A percentile compares a stretch with the other conserved stretches of the same genome.
Conservation (phyloP, 2,329 filamentous ascomycete genomes). For the Colletotrichum sansevieriae region DNA sequence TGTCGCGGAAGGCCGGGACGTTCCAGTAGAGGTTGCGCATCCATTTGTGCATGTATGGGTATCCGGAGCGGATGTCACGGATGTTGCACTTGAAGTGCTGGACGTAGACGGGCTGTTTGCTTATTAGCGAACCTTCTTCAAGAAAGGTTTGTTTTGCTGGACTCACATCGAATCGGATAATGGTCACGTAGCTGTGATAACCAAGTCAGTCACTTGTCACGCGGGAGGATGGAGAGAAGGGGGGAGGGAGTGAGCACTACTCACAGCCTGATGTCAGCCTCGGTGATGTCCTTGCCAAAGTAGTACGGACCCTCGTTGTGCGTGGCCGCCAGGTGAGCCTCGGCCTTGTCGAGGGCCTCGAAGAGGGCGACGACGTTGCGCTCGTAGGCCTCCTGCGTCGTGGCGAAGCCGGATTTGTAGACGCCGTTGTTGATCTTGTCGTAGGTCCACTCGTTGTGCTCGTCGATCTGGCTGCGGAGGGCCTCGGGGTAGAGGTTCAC, state of each 20-base stretch:
- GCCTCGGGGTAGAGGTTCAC: conserved; percentile 77
- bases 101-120: conserved; percentile 75
- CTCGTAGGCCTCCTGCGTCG: conserved; percentile 85
- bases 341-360: conserved; percentile 79
- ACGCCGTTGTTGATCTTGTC: conserved; percentile 78
- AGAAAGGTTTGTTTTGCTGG: not conserved
- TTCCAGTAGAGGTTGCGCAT: conserved; percentile 89
- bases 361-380: conserved; percentile 79
- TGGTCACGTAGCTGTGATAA: conserved; percentile 70
- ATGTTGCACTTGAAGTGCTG: conserved; percentile 93
- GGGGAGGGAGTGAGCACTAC: conserved; percentile 43
- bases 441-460: conserved; percentile 85
- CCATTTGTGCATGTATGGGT: conserved; percentile 85
- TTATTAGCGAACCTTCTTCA: not conserved
- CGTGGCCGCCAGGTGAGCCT: conserved; percentile 71
- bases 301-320: conserved; percentile 72
- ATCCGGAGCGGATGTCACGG: conserved; percentile 85
- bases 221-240: not conserved
- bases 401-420: conserved; percentile 86
- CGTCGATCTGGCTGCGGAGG: conserved; percentile 79
- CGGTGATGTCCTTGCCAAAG: conserved; percentile 81
- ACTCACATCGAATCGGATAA: conserved; percentile 76
- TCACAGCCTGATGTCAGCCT: conserved; percentile 82
- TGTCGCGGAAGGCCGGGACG: conserved; percentile 79
- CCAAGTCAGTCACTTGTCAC: conserved; percentile 22